phyloP scores from a whole-genome alignment of 108 stramenopile species.

The Skeletonema menzelii region DNA sequence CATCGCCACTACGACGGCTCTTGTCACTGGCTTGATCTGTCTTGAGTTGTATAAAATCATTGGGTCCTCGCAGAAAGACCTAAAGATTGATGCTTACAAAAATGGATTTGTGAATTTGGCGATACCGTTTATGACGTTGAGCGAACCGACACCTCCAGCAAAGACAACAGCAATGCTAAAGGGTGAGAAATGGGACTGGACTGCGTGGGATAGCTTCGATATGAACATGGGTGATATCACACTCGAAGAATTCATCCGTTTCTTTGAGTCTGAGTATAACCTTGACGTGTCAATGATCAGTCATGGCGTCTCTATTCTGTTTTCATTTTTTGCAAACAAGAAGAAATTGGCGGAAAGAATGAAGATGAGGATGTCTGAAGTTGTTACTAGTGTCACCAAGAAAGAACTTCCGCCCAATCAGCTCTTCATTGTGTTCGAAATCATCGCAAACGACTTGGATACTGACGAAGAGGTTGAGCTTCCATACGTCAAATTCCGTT shows the following conservation, averaged over 20 bases:
- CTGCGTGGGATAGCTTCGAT: conserved; percentile 96
- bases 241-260: conserved; percentile 88
- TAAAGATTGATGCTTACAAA: conserved; percentile 94
- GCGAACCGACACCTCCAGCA: conserved; percentile 90
- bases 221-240: conserved; percentile 88
- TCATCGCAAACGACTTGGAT: conserved; percentile 91
- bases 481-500: conserved; percentile 88
- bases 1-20: conserved; percentile 98
- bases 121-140: conserved; percentile 96
- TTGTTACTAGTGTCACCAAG: conserved; percentile 88
- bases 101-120: conserved; percentile 95
- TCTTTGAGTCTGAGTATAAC: conserved; percentile 93
- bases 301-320: conserved; percentile 95
- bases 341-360: conserved; percentile 95
- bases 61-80: conserved; percentile 82
- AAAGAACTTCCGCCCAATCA: conserved; percentile 88
- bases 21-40: conserved; percentile 97
- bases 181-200: conserved; percentile 96
- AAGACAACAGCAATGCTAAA: conserved; percentile 82
- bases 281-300: conserved; percentile 97
- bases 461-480: conserved; percentile 95
- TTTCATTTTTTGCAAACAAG: conserved; percentile 96
- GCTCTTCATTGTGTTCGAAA: conserved; percentile 89
- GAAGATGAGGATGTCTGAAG: conserved; percentile 92
- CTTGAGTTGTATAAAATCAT: conserved; percentile 97